phyloP scores from a whole-genome alignment of 495 filamentous ascomycete genomes.

The Wilcoxina mikolae region DNA sequence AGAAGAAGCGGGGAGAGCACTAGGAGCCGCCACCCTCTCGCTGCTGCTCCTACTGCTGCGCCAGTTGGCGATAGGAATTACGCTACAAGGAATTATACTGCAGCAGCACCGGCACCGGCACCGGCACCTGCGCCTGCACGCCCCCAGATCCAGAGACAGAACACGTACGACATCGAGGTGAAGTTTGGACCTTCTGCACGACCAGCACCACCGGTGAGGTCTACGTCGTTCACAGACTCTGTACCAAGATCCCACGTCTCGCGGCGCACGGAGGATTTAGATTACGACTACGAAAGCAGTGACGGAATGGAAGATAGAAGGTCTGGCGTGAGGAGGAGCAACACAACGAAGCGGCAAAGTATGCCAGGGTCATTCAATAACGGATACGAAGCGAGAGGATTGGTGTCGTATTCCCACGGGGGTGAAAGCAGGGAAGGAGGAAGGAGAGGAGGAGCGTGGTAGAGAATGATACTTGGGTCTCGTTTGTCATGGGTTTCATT shows the following conservation, averaged over 20 bases:
- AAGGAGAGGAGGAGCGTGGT: background rate
- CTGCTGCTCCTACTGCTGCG: background rate
- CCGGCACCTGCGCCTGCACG: background rate
- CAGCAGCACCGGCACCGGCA: background rate
- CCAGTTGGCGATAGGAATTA: background rate
- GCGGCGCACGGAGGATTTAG: background rate
- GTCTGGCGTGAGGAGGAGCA: background rate
- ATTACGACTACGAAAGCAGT: slow-evolving; percentile 6
- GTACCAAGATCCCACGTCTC: background rate
- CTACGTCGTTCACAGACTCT: background rate
- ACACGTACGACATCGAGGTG: slow-evolving; percentile 9
- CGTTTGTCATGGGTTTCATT: background rate
- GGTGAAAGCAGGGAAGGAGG: background rate
- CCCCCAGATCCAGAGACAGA: background rate
- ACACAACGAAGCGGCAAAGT: background rate
- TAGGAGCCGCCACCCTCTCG: background rate
- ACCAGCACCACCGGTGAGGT: background rate
- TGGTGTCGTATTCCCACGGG: slow-evolving; percentile 5
- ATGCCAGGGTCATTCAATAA: background rate
- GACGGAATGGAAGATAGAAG: background rate
- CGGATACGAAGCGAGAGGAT: slow-evolving; percentile 2
- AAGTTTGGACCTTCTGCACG: slow-evolving; percentile 1
- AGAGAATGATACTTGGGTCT: background rate
- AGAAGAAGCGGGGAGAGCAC: background rate
- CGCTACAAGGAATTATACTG: background rate